phyloP scores from a whole-genome alignment of 176 grass and related monocot genomes.

The Triticum aestivum region DNA sequence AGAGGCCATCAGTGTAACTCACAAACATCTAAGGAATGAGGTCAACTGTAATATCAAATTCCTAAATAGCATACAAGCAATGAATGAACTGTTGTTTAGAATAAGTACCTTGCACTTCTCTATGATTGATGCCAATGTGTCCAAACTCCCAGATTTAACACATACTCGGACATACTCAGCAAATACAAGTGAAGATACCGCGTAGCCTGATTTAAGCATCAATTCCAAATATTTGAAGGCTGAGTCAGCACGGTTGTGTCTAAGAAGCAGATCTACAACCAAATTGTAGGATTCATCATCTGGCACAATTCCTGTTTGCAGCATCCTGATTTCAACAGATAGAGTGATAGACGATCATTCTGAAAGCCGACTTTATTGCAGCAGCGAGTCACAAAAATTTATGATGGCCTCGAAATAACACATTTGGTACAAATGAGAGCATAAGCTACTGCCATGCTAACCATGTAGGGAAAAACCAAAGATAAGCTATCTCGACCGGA shows the following conservation, averaged over 20 bases:
- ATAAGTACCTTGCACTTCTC: constrained; percentile 97
- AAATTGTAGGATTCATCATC: constrained; percentile 96
- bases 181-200: constrained; percentile 53
- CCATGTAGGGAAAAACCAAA: not conserved
- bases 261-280: constrained; percentile 72
- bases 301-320: constrained; percentile 75
- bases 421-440: not conserved
- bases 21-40: not conserved
- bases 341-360: constrained; percentile 51
- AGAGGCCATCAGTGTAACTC: constrained; percentile 18
- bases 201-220: constrained; percentile 73
- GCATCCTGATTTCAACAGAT: constrained; percentile 90
- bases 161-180: constrained; percentile 60
- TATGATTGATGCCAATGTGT: constrained; percentile 76
- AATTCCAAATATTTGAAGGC: constrained; percentile 81
- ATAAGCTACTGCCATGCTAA: not conserved
- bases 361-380: constrained; percentile 28
- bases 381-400: not conserved
- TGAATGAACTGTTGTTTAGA: constrained; percentile 14
- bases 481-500: not conserved
- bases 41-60: not conserved
- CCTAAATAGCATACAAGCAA: not conserved
- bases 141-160: constrained; percentile 67
- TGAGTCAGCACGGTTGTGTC: constrained; percentile 62
- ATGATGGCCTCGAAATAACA: constrained; percentile 17